Evolutionary conservation across 208 protist species (phyloP).

Genomic region (Leishmania lainsoni): DNA sequence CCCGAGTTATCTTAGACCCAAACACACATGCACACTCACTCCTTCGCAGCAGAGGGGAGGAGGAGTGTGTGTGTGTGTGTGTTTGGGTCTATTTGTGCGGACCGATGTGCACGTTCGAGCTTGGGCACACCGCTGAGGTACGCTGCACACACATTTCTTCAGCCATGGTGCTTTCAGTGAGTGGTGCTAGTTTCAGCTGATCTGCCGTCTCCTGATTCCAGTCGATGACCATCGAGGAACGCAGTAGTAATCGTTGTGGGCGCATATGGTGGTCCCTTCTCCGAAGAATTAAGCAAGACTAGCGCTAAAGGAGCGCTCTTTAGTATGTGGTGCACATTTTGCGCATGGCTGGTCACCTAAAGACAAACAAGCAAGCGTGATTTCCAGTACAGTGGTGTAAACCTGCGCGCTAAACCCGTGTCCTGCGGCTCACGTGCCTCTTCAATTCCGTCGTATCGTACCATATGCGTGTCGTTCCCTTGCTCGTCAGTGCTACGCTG

Average conservation of each 20-base stretch:
- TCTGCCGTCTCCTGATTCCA: not conserved
- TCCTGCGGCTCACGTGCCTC: not conserved
- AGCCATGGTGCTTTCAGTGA: not conserved
- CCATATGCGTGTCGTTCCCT: not conserved
- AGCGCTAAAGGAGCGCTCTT: not conserved
- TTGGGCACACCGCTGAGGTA: not conserved
- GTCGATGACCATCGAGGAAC: not conserved
- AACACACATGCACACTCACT: not conserved
- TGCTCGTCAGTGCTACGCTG: not conserved
- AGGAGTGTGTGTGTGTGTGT: not conserved
- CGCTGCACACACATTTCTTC: no score
- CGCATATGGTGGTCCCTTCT: not conserved
- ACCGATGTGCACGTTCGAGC: not conserved
- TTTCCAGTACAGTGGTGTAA: not conserved
- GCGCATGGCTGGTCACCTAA: not conserved
- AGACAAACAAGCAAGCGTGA: not conserved
- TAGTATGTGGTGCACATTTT: not conserved
- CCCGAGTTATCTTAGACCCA: not conserved
- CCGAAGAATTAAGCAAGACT: not conserved
- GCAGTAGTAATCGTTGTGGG: not conserved
- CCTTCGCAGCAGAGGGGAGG: not conserved
- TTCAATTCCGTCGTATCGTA: not conserved
- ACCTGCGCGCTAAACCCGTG: not conserved
- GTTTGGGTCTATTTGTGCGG: not conserved
- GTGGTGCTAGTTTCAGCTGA: no score